phyloP scores from a whole-genome alignment of 2,329 filamentous ascomycete species.

The Pseudogymnoascus sp. region DNA sequence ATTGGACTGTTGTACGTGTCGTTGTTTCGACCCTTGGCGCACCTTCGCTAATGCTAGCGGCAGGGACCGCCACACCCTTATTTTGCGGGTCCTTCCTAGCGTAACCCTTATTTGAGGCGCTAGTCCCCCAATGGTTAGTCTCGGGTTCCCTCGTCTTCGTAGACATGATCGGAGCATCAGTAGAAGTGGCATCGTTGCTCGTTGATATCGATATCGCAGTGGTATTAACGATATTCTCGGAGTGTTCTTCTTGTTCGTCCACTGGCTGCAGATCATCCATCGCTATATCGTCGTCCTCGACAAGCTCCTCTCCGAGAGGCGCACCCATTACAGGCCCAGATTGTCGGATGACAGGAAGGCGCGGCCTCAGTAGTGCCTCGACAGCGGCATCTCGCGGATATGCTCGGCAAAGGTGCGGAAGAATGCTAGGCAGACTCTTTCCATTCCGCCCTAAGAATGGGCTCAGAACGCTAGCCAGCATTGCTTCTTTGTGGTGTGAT shows the following conservation, averaged over 20 bases:
- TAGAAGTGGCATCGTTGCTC: not conserved
- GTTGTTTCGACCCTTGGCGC: slow-evolving; percentile 10
- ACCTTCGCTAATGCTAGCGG: slow-evolving; percentile 9
- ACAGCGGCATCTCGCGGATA: slow-evolving; percentile 56
- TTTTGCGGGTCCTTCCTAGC: slow-evolving; percentile 10
- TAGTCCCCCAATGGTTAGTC: slow-evolving; percentile 8
- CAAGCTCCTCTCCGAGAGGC: slow-evolving; percentile 19
- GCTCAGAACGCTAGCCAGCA: slow-evolving; percentile 76
- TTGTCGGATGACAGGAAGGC: slow-evolving; percentile 35
- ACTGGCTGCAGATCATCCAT: not conserved
- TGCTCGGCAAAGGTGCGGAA: slow-evolving; percentile 67
- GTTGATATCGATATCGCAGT: not conserved
- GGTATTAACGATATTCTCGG: slow-evolving; percentile 24
- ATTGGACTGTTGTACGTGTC: slow-evolving; percentile 3
- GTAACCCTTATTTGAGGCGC: slow-evolving; percentile 19
- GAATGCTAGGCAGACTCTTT: slow-evolving; percentile 59
- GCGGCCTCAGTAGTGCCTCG: slow-evolving; percentile 56
- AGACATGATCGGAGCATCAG: not conserved
- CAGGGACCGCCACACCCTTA: not conserved
- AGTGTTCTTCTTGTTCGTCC: slow-evolving; percentile 14
- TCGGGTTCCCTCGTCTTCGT: not conserved
- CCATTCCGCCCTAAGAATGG: slow-evolving; percentile 58
- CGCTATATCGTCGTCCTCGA: slow-evolving; percentile 10
- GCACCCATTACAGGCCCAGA: slow-evolving; percentile 22
- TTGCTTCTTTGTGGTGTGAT: slow-evolving; percentile 56